phyloP scores from a whole-genome alignment of 108 stramenopile genomes.

The Asterionellopsis glacialis region DNA sequence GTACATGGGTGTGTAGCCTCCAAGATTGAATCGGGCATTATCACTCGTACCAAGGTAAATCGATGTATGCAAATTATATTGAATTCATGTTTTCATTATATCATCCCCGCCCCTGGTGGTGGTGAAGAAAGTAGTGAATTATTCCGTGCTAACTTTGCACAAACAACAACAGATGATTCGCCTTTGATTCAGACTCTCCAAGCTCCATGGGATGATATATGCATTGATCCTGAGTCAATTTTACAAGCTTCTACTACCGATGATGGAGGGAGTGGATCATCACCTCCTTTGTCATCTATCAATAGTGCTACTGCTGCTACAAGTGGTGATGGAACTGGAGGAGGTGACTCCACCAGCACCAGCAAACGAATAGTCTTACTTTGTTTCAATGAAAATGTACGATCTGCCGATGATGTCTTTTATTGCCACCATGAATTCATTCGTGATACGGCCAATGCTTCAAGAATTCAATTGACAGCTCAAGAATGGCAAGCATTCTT shows the following conservation, averaged over 20 bases:
- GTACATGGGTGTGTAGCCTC: conserved; percentile 75
- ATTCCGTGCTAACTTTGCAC: conserved; percentile 47
- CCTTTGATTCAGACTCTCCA: conserved; percentile 47
- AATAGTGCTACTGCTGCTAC: background rate
- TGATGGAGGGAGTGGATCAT: background rate
- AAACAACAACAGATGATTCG: conserved; percentile 54
- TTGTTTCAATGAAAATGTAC: conserved; percentile 89
- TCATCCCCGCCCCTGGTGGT: conserved; percentile 81
- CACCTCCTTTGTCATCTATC: background rate
- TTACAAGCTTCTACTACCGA: conserved; percentile 22
- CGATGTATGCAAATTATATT: conserved; percentile 91
- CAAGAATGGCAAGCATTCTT: conserved; percentile 83
- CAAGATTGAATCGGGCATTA: conserved; percentile 70
- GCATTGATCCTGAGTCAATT: conserved; percentile 25
- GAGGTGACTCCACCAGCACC: conserved; percentile 24
- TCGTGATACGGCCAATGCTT: conserved; percentile 75
- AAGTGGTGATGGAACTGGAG: conserved; percentile 36
- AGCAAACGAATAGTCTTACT: conserved; percentile 76
- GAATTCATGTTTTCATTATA: conserved; percentile 90
- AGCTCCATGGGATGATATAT: conserved; percentile 69
- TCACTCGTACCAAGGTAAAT: conserved; percentile 87
- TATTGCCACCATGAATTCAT: conserved; percentile 90
- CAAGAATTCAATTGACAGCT: conserved; percentile 60
- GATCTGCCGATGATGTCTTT: conserved; percentile 80
- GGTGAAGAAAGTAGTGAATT: conserved; percentile 73